These are phyloP conservation scores for Penicillium canariense DNA, from an alignment of 495 filamentous ascomycete species.

Conservation along the genomic window DNA sequence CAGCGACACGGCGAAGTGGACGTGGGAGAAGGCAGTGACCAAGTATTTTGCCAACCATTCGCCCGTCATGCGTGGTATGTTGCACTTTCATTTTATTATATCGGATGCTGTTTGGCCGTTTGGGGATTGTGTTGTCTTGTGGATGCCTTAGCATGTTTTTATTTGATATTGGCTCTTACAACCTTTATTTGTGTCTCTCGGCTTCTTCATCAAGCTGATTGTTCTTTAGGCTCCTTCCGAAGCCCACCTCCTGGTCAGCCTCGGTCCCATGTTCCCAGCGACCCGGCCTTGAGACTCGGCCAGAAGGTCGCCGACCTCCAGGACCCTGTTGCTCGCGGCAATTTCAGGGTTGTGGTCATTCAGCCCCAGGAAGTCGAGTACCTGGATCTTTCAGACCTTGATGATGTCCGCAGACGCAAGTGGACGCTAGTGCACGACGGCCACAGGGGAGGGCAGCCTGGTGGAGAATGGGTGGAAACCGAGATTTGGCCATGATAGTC, in stretches of 20 bases:
- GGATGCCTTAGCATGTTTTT: background rate
- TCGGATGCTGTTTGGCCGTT: slow-evolving; percentile 1
- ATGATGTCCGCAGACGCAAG: slow-evolving; percentile 61
- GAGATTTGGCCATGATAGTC: slow-evolving; percentile 75
- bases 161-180: background rate
- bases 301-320: slow-evolving; percentile 67
- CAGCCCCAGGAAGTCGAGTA: slow-evolving; percentile 77
- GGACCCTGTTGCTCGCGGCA: slow-evolving; percentile 64
- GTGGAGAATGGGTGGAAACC: slow-evolving; percentile 65
- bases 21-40: slow-evolving; percentile 72
- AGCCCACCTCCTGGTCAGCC: slow-evolving; percentile 73
- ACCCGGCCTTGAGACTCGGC: slow-evolving; percentile 56
- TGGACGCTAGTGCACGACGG: slow-evolving; percentile 51
- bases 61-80: slow-evolving; percentile 67
- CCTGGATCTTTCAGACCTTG: slow-evolving; percentile 67
- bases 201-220: slow-evolving; percentile 6
- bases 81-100: background rate
- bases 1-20: slow-evolving; percentile 47
- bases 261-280: slow-evolving; percentile 41
- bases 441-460: slow-evolving; percentile 32
- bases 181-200: background rate
- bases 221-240: slow-evolving; percentile 59
- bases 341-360: slow-evolving; percentile 86
- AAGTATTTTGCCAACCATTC: slow-evolving; percentile 84
- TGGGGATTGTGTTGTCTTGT: background rate